Evolutionary conservation across 1,284 basidiomycete genomes (phyloP).

Genomic region (Phylloboletellus chloephorus): DNA sequence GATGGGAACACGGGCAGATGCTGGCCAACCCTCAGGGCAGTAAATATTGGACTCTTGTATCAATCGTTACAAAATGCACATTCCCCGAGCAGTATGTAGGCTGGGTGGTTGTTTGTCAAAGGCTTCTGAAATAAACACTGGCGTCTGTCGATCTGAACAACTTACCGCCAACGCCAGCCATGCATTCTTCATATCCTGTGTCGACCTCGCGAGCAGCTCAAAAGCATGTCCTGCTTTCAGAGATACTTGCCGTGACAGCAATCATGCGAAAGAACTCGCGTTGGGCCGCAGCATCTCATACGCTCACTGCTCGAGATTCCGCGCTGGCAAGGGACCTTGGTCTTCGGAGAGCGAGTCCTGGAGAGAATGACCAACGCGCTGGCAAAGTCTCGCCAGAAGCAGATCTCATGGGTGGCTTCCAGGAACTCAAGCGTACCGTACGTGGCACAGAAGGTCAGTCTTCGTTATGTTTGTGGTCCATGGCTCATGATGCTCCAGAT

Average conservation of each 20-base stretch:
- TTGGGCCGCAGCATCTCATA: slow-evolving; percentile 73
- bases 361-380: slow-evolving; percentile 35
- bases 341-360: slow-evolving; percentile 53
- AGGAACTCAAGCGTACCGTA: slow-evolving; percentile 76
- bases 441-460: slow-evolving; percentile 68
- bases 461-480: slow-evolving; percentile 5
- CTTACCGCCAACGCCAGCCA: slow-evolving; percentile 4
- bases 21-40: slow-evolving; percentile 37
- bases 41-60: slow-evolving; percentile 23
- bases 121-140: slow-evolving; percentile 21
- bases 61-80: slow-evolving; percentile 9
- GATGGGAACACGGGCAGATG: slow-evolving; percentile 59
- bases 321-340: slow-evolving; percentile 69
- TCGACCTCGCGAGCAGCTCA: slow-evolving; percentile 38
- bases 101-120: slow-evolving; percentile 22
- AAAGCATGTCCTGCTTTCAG: slow-evolving; percentile 79
- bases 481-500: slow-evolving; percentile 41
- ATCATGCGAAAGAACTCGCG: slow-evolving; percentile 97
- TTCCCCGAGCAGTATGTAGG: neutral
- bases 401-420: slow-evolving; percentile 86
- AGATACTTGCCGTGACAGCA: slow-evolving; percentile 90
- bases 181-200: slow-evolving; percentile 14
- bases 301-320: slow-evolving; percentile 55
- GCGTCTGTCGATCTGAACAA: neutral
- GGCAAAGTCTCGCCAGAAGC: slow-evolving; percentile 56